Evolutionary conservation across 2,329 filamentous ascomycete species (phyloP).

Genomic region (Neopestalotiopsis clavispora): DNA sequence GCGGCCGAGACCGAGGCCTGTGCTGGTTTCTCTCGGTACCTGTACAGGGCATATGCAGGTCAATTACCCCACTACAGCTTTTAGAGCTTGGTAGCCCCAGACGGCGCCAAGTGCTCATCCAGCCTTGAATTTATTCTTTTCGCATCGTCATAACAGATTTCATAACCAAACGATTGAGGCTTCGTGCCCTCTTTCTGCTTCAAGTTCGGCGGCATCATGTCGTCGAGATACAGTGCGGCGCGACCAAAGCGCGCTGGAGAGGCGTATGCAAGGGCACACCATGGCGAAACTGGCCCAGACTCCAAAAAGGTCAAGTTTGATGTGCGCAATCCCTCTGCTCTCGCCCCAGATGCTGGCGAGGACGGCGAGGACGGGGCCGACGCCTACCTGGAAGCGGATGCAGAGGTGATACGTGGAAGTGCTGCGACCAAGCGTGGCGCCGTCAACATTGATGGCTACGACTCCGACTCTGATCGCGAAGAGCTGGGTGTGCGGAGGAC

Average conservation of each 20-base stretch:
- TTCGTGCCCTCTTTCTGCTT: background rate
- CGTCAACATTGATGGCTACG: slow-evolving; percentile 95
- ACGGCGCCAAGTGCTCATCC: background rate
- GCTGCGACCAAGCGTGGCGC: slow-evolving; percentile 86
- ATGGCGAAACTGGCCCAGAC: slow-evolving; percentile 57
- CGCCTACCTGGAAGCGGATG: slow-evolving; percentile 83
- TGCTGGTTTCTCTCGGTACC: background rate
- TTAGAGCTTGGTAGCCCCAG: background rate
- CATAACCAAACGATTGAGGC: background rate
- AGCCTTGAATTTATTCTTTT: background rate
- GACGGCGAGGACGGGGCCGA: slow-evolving; percentile 51
- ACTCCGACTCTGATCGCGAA: slow-evolving; percentile 91
- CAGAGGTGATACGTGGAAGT: slow-evolving; percentile 87
- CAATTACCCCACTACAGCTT: background rate
- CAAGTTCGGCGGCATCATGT: slow-evolving; percentile 44
- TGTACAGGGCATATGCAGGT: too few species aligned
- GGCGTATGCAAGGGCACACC: slow-evolving; percentile 77
- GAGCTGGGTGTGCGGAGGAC: slow-evolving; percentile 40
- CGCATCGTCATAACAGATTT: background rate
- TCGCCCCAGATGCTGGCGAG: slow-evolving; percentile 80
- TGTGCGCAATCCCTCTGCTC: slow-evolving; percentile 88
- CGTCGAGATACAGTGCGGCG: slow-evolving; percentile 66
- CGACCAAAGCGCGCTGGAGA: slow-evolving; percentile 85
- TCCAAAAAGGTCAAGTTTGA: slow-evolving; percentile 90
- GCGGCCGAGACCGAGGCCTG: background rate